Percentiles rank a stretch among this genome's conserved stretches.
Conservation (phyloP, 805 yeast species). For the Wickerhamiella qilinensis region DNA sequence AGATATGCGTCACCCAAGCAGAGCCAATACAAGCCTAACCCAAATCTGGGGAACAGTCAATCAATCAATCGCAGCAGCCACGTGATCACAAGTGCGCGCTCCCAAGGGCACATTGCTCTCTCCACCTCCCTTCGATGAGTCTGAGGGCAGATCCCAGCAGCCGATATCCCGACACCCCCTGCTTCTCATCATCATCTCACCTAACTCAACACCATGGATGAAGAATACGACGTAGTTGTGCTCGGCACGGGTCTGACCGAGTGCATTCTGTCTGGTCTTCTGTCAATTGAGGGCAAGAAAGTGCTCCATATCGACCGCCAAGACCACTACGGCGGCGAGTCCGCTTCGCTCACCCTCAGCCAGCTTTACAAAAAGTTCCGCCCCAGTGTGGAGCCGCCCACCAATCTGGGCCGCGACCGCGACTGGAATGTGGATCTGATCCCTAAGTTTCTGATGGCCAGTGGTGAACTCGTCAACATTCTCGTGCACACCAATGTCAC, state of each 20-base stretch:
- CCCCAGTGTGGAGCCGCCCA: slow-evolving; percentile 35
- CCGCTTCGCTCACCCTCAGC: slow-evolving; percentile 22
- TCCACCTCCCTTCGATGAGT: too few relatives aligned
- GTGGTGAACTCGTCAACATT: slow-evolving; percentile 92
- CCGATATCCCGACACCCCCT: too few relatives aligned
- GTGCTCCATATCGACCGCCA: slow-evolving; percentile 93
- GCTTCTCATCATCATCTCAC: too few relatives aligned
- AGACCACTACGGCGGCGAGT: slow-evolving; percentile 75
- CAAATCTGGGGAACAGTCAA: background rate
- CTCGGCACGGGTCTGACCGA: slow-evolving; percentile 92
- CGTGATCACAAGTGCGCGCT: background rate
- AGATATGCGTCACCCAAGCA: background rate
- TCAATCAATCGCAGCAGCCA: background rate
- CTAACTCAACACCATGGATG: slow-evolving; percentile 83
- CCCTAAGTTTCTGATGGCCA: slow-evolving; percentile 94
- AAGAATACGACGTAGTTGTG: slow-evolving; percentile 91
- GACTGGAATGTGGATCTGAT: slow-evolving; percentile 97
- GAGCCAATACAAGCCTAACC: background rate
- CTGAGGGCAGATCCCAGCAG: too few relatives aligned
- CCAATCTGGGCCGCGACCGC: slow-evolving; percentile 75
- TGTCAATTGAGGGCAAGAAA: slow-evolving; percentile 96
- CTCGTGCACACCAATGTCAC: slow-evolving; percentile 93
- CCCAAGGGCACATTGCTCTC: too few relatives aligned
- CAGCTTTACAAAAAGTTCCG: slow-evolving; percentile 71
- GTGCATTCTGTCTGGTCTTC: slow-evolving; percentile 82